Evolutionary conservation across 2,329 filamentous ascomycete genomes (phyloP).

Genomic region (Clonostachys rhizophaga): DNA sequence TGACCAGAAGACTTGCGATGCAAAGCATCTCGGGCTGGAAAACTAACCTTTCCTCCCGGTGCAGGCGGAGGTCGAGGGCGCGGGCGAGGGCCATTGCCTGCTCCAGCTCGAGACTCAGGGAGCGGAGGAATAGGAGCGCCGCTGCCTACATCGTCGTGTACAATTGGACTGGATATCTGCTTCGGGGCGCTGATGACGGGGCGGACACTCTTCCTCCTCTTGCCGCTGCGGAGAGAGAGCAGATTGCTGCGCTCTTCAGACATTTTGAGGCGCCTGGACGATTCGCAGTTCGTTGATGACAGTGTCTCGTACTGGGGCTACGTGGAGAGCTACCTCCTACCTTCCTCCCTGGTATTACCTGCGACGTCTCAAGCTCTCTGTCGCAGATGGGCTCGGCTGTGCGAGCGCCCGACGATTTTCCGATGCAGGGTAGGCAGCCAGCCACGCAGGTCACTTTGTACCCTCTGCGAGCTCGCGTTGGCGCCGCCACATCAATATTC

Average conservation of each 20-base stretch:
- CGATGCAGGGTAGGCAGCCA: too few relatives aligned
- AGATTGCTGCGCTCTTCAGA: constrained; percentile 59
- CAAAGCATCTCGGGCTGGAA: not conserved
- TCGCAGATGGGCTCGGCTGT: too few relatives aligned
- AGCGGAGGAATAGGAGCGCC: constrained; percentile 10
- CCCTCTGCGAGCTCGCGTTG: too few relatives aligned
- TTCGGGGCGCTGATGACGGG: constrained; percentile 57
- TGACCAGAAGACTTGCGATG: not conserved
- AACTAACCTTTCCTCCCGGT: constrained; percentile 50
- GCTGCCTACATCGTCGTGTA: constrained; percentile 33
- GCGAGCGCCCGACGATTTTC: too few relatives aligned
- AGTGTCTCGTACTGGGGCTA: too few relatives aligned
- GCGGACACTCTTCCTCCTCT: constrained; percentile 56
- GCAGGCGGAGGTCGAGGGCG: constrained; percentile 42
- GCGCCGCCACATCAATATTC: too few relatives aligned
- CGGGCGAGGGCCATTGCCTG: constrained; percentile 23
- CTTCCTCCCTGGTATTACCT: too few relatives aligned
- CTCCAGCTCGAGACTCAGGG: constrained; percentile 8
- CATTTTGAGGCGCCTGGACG: constrained; percentile 32
- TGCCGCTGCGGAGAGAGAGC: constrained; percentile 55
- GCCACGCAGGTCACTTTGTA: too few relatives aligned
- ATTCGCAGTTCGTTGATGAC: not conserved
- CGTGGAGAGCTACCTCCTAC: too few relatives aligned
- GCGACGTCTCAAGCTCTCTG: too few relatives aligned
- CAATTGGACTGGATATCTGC: constrained; percentile 58